A percentile compares a stretch with the other conserved stretches of the same genome.
Conservation (phyloP, 2,329 filamentous ascomycete genomes). For the Monosporascus sp. region DNA sequence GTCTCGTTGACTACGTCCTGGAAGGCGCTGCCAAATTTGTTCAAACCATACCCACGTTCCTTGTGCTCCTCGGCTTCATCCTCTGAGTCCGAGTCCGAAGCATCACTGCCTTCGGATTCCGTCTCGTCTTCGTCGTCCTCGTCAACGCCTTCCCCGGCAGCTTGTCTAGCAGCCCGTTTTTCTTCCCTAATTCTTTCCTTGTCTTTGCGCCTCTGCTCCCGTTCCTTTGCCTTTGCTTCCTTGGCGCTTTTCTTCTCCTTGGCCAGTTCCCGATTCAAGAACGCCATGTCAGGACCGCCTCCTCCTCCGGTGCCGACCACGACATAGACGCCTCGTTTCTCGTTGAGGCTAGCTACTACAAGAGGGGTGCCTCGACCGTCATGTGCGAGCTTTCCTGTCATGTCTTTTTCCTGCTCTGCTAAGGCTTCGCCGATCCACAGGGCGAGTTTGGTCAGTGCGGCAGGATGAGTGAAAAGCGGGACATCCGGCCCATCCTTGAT, state of each 20-base stretch:
- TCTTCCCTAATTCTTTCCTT: constrained; percentile 56
- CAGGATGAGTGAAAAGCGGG: constrained; percentile 84
- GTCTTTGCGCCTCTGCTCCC: constrained; percentile 51
- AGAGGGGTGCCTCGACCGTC: constrained; percentile 75
- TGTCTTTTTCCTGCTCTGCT: constrained; percentile 77
- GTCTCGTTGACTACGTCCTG: constrained; percentile 93
- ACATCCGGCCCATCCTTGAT: constrained; percentile 94
- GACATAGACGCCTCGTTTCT: constrained; percentile 80
- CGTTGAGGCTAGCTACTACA: constrained; percentile 85
- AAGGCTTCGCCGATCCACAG: constrained; percentile 93
- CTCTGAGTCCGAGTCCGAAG: constrained; percentile 44
- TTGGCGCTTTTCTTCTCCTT: constrained; percentile 59
- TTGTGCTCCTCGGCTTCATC: constrained; percentile 48
- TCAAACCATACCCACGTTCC: constrained; percentile 67
- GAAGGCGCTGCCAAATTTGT: constrained; percentile 91
- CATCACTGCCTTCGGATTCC: constrained; percentile 47
- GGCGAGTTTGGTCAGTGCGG: constrained; percentile 86
- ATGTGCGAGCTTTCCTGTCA: constrained; percentile 61
- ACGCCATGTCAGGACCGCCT: constrained; percentile 65
- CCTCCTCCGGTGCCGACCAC: constrained; percentile 91
- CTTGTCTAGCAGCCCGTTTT: constrained; percentile 55
- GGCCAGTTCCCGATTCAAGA: constrained; percentile 62
- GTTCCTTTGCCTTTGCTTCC: constrained; percentile 57
- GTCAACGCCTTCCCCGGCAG: constrained; percentile 43
- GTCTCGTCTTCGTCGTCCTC: constrained; percentile 41